Evolutionary conservation across 345 rosid species (phyloP), one percentile per base, ranked within the genome.

Genomic region (Camelina hispida): DNA sequence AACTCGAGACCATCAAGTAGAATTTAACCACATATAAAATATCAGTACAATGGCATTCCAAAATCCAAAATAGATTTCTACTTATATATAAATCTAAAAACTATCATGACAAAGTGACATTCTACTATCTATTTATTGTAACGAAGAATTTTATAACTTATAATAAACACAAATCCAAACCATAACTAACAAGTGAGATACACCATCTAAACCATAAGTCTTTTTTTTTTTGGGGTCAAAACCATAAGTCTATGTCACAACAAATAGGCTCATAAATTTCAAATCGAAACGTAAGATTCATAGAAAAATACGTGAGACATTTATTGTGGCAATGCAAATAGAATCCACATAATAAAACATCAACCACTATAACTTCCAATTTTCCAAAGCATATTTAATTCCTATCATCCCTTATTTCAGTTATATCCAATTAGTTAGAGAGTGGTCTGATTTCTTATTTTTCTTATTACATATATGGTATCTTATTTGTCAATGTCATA

Each of bases 401-500:
- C 17, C 48, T 44, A 44, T 14, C 16, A 15, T 15, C 17, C 16
- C 16, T 5, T 14, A 14, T 57, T 56, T 57, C 62, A 13, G 16
- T 15, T 15, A 32, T 37, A 59, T 59, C 64, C 38, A 40, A 59
- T 17, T n/a, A 17, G 43, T 6, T 34, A 59, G 28, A 17, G 43
- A 59, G 16, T 37, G 64, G 5, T 5, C 25, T 34, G 25, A 5
- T 15, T 43, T 35, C 3, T 35, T 20, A 15, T 15, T 14, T 71
- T 60, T n/a, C 12, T 28, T 63, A 7, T 18, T 13, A 18, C 1
- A 30, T 18, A 30, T 18, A 37, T 30, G 8, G 18, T 12, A 42
- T 54, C 17, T 44, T 20, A 74, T 11, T 7, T 23, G 66, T 59
- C 66, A 5, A 48, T 50, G 42, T 47, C 66, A 62, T 74, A 74